Base-by-base conservation (phyloP, 306 rosid genomes). In the Trifolium dubium region DNA sequence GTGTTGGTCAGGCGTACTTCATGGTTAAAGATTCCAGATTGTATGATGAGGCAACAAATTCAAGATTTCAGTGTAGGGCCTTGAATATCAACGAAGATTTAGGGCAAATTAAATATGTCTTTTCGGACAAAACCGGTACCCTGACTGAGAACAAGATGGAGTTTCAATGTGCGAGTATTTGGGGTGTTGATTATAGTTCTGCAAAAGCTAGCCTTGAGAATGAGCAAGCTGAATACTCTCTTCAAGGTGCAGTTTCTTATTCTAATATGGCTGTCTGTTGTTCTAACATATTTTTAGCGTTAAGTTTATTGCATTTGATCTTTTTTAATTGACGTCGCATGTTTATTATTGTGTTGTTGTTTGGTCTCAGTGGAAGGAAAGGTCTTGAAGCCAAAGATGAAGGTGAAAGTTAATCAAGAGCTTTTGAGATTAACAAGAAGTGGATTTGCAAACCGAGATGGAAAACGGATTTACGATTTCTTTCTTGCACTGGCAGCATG, bases 61-160 rank as follows among this genome's bases (percentile, higher is more conserved):
- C 96, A 23, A 87, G 83, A 77, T 94, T 94, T 63, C 96, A 91
- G 80, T 94, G 99, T 83, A 86, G 99, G 78, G 97, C 99, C 71
- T 81, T 94, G 83, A 94, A 92, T 79, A 89, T 94, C 67, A 94
- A 94, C 61, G 99, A 94, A 85, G 99, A 94, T 86, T 85, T 94
- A 64, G 99, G 99, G 67, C 99, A 94, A 82, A 85, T 94, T 66
- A 89, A 89, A 62, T 94, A 89, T 83, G 87, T 94, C 23, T 94
- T 94, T 83, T 94, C 99, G 0, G 99, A 94, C 73, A 94, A 94
- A 86, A 94, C 99, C 3, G 99, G 99, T 35, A 94, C 99, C 4
- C 96, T 94, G 40, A 92, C 99, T 0, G 99, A 92, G 87, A 94
- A 94, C 86, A 94, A 94, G 88, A 94, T 94, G 99, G 99, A 85